Evolutionary conservation across 768 basidiomycete species (phyloP), one percentile per base, ranked within the genome.

Genomic region (Xanthoconium purpureum): DNA sequence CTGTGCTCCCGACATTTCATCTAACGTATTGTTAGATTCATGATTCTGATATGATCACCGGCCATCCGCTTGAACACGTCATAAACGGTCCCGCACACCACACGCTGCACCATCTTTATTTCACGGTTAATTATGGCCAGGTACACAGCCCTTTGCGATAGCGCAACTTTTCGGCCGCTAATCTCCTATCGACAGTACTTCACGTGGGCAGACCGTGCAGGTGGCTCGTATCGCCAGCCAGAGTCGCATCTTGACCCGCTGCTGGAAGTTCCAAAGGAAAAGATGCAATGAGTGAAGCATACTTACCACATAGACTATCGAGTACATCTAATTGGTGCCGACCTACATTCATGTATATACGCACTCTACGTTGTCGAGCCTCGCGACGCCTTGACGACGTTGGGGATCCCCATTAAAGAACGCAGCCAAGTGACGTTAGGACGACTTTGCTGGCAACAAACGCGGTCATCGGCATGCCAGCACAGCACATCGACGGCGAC

Each of bases 11-110:
- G 38, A 53, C 47, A 47, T 14, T 47, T 29, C 13, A 53, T 43
- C 30, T 47, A 48, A 50, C 6, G 60, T 32, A 1, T 32, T 13
- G 10, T 9, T 67, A 94, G 92, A 99, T 99, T 63, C 96, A 99
- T 69, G 97, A 99, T 73, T 95, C 93, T 5, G 97, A 98, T 76
- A 98, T 99, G 96, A 85, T 98, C 66, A 91, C 92, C 30, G 95
- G 89, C 4, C 88, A 92, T 69, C 77, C 85, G 5, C 80, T 97
- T 6, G 96, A 98, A 74, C 85, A 80, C 56, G 74, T 90, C 69
- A 94, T 99, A 75, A 99, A 98, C 73, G 94, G 94, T n/a, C 96
- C 97, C 3, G 93, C 95, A 3, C 97, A 99, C 65, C 97, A 99
- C 71, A 98, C 95, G 0, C 78, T 98, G 42, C 96, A 98, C 70